These are phyloP conservation scores for Paraglomus brasilianum DNA, from an alignment of 192 early-diverging fungal genomes.

Conservation along the genomic window DNA sequence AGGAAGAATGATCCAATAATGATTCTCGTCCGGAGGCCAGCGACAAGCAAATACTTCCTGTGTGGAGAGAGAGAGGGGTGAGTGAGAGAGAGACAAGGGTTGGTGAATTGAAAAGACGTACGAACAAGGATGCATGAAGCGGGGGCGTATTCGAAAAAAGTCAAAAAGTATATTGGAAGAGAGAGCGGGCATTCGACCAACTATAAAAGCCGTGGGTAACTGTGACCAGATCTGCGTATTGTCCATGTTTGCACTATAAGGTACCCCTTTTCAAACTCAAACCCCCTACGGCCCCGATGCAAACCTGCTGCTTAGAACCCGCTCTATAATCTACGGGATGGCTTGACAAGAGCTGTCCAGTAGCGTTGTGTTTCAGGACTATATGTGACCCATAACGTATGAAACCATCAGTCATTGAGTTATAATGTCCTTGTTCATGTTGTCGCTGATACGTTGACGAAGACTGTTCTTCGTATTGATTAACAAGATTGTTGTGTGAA, in stretches of 20 bases:
- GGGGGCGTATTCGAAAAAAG: too few relatives aligned
- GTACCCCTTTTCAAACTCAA: not conserved
- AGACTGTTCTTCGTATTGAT: too few relatives aligned
- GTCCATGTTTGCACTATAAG: not conserved
- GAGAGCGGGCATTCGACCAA: not conserved
- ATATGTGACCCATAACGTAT: constrained; percentile 50
- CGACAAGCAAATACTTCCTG: constrained; percentile 44
- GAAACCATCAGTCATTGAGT: constrained; percentile 25
- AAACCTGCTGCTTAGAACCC: constrained; percentile 54
- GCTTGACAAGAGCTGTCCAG: constrained; percentile 52
- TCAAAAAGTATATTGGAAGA: not conserved
- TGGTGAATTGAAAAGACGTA: not conserved
- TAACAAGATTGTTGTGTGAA: too few relatives aligned
- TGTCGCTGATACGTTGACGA: too few relatives aligned
- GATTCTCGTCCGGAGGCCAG: constrained; percentile 44
- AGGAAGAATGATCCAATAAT: constrained; percentile 56
- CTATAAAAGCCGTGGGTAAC: too few relatives aligned
- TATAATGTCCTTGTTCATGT: not conserved
- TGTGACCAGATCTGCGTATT: not conserved
- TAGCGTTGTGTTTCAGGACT: constrained; percentile 57
- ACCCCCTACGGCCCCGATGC: not conserved
- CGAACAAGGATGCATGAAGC: not conserved
- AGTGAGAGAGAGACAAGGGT: not conserved
- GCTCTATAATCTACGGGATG: constrained; percentile 42
- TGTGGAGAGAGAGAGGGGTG: not conserved